Percentiles rank a stretch among this genome's conserved stretches.
phyloP scores from a whole-genome alignment of 2,329 filamentous ascomycete species.

The Phialocephala sp. region DNA sequence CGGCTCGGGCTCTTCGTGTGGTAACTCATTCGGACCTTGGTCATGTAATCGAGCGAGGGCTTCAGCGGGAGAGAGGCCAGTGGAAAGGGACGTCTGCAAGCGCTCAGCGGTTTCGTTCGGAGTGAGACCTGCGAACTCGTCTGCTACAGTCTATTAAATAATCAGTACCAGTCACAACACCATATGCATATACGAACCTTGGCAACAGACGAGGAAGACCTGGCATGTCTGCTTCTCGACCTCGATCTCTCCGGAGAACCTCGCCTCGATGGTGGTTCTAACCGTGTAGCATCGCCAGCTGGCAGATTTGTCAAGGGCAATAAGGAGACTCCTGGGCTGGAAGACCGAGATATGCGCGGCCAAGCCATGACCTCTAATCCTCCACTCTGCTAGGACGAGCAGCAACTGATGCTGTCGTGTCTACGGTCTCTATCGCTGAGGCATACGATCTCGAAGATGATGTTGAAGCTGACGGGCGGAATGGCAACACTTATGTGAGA shows the following conservation, averaged over 20 bases:
- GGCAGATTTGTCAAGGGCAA: slow-evolving; percentile 41
- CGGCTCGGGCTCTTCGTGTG: slow-evolving; percentile 90
- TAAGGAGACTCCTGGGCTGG: slow-evolving; percentile 35
- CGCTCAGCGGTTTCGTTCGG: slow-evolving; percentile 77
- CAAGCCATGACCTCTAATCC: slow-evolving; percentile 38
- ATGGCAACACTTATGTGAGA: slow-evolving; percentile 1
- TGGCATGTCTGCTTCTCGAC: slow-evolving; percentile 38
- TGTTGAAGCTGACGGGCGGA: slow-evolving; percentile 11
- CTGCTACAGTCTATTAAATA: slow-evolving; percentile 49
- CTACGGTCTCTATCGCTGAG: slow-evolving; percentile 38
- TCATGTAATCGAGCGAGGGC: slow-evolving; percentile 79
- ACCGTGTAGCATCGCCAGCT: slow-evolving; percentile 30
- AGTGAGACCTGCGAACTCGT: slow-evolving; percentile 71
- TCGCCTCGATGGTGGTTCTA: slow-evolving; percentile 36
- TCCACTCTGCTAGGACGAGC: slow-evolving; percentile 33
- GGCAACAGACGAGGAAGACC: slow-evolving; percentile 42
- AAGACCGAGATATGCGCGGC: slow-evolving; percentile 40
- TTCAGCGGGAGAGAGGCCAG: slow-evolving; percentile 81
- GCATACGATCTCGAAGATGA: slow-evolving; percentile 36
- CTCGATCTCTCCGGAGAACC: slow-evolving; percentile 34
- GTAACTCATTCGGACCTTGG: slow-evolving; percentile 91
- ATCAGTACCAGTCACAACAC: slow-evolving; percentile 26
- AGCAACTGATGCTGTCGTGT: slow-evolving; percentile 43
- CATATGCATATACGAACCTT: slow-evolving; percentile 36
- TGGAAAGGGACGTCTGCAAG: slow-evolving; percentile 80